Evolutionary conservation across 139 green algal species (phyloP), one percentile per base, ranked within the genome.

Genomic region (Trebouxia sp.): DNA sequence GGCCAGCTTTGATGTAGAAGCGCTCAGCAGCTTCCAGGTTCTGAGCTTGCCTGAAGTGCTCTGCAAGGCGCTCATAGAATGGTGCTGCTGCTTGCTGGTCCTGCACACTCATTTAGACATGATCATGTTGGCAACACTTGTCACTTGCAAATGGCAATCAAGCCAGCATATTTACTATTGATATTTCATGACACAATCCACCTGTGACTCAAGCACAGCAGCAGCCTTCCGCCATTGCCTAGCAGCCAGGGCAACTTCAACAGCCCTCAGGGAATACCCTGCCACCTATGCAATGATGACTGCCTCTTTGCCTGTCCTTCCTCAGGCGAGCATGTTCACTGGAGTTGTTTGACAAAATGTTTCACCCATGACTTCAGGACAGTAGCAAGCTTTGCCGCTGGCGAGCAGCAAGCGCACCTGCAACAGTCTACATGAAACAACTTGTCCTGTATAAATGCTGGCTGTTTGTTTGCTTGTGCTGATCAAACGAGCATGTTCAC

Each of bases 191-290:
- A 9, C 24, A 9, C 26, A 0, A 11, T 75, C 39, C 65, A 85
- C 86, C 82, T 93, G 84, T 41, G 83, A 87, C 41, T 94, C 89
- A n/a, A 93, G 87, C 53, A 94, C 90, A 58, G 85, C 87, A 28
- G 89, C 90, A 5, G 93, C 92, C 78, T 94, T 93, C n/a, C 85
- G 75, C 70, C 94, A 94, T 76, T 95, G 90, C 15, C 87, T 78
- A 30, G 84, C 88, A 24, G 89, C 84, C 24, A 96, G 87, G 17
- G 91, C 92, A 9, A 90, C 91, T 70, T 96, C 89, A 75, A 95
- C 91, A 11, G 93, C 92, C 77, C 94, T 94, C 70, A 90, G 45
- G 9, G 82, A 87, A 42, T 83, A 58, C 22, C 92, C 92, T 5
- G 90, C 91, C 85, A 95, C 91, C 51, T 26, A 65, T 32, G 51